Conservation (phyloP, 2,329 filamentous ascomycete species). For the Colletotrichum sp. region DNA sequence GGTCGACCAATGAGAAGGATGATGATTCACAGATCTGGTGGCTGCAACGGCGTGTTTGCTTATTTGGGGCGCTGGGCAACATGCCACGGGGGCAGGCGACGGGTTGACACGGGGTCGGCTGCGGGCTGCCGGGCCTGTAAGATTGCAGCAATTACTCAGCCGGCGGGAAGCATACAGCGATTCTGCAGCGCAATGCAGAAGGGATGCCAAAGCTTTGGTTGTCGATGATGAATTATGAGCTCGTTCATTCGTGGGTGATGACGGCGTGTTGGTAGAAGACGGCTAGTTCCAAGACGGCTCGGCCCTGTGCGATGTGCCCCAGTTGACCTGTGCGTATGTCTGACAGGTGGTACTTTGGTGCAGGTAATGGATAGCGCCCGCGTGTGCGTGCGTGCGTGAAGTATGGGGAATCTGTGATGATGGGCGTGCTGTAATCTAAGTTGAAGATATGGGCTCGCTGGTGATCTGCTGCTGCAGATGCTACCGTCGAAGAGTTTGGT, state of each 20-base stretch:
- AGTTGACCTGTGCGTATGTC: conserved; percentile 15
- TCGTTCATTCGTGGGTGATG: conserved; percentile 21
- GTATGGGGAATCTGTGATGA: background rate
- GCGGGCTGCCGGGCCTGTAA: conserved; percentile 24
- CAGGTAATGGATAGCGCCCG: background rate
- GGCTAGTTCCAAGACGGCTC: conserved; percentile 9
- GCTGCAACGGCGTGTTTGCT: conserved; percentile 8
- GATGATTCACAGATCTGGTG: conserved; percentile 24
- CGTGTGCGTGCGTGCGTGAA: background rate
- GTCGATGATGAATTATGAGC: conserved; percentile 22
- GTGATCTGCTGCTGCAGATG: background rate
- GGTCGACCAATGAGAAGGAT: conserved; percentile 15
- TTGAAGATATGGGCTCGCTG: background rate
- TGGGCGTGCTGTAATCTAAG: background rate
- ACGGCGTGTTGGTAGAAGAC: conserved; percentile 9
- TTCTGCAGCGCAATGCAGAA: conserved; percentile 10
- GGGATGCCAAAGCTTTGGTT: conserved; percentile 4
- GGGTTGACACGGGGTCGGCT: conserved; percentile 13
- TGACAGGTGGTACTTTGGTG: background rate
- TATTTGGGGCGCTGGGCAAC: background rate
- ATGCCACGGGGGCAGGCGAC: conserved; percentile 11
- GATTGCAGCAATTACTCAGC: conserved; percentile 31
- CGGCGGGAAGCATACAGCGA: background rate
- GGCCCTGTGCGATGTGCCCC: conserved; percentile 11
- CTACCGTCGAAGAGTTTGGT: background rate